Evolutionary conservation across 345 rosid genomes (phyloP), one percentile per base, ranked within the genome.

Genomic region (Murraya koenigii): DNA sequence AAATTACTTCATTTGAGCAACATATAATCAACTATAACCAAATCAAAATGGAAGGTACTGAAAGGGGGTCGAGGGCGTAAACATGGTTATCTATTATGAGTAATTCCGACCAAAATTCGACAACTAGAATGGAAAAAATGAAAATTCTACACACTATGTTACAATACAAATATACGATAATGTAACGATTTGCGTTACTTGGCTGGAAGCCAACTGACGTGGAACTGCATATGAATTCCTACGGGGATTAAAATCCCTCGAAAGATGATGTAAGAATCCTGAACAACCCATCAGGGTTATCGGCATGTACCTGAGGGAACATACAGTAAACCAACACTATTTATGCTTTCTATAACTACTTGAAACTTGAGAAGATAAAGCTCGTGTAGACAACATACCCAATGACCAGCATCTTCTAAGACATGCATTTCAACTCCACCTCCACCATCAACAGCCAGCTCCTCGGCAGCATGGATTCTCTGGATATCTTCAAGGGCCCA

Each of bases 341-440:
- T 1, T 17, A 6, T 1, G 15, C 30, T 41, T 0, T 32, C 19
- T 1, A 41, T 60, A 26, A 19, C 38, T 20, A 67, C 35, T 10
- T 3, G 7, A 39, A 77, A 32, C 15, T 60, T 41, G 49, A 2
- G 63, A 71, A 66, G 78, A 47, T 25, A 81, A 68, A 75, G 58
- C 39, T 52, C 32, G 82, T 60, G 76, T 33, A 7, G 30, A 59
- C 13, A 76, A 82, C 71, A 77, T 90, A 95, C 98, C 99, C 97
- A 95, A 75, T 95, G 97, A 15, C 99, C 98, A 7, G 97, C 99
- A 67, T 93, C 98, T 88, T 93, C 99, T 35, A 95, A 93, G 80
- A 93, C 99, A 80, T 95, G 98, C 97, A 95, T 93, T 82, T 93
- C 93, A 52, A 91, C 96, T 59, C 97, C 97, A 17, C 94, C 94